Conservation (phyloP, 208 protist species). For the Lotmaria passim region DNA sequence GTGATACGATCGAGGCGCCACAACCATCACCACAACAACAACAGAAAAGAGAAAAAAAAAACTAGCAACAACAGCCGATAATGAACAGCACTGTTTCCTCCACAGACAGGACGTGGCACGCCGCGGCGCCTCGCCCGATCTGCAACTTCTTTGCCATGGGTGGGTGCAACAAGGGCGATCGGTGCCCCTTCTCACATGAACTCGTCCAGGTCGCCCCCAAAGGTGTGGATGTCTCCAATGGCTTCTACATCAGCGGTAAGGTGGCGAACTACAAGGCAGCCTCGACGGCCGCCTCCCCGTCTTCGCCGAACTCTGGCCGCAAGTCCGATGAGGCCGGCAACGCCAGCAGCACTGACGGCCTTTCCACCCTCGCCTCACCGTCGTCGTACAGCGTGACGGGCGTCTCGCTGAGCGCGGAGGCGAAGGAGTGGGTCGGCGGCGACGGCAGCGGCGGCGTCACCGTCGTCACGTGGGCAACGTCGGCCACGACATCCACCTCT, state of each 20-base stretch:
- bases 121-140: slow-evolving; percentile 28
- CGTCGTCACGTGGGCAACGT: slow-evolving; percentile 2
- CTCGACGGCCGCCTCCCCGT: not conserved
- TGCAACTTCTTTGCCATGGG: slow-evolving; percentile 66
- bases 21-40: too few species aligned
- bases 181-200: slow-evolving; percentile 52
- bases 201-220: slow-evolving; percentile 46
- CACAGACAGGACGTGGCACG: not conserved
- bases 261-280: slow-evolving; percentile 50
- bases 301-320: slow-evolving; percentile 16
- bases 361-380: slow-evolving; percentile 35
- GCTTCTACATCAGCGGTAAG: slow-evolving; percentile 54
- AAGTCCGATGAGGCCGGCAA: slow-evolving; percentile 24
- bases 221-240: slow-evolving; percentile 45
- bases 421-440: slow-evolving; percentile 29
- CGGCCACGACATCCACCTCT: slow-evolving; percentile 8
- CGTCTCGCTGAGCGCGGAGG: slow-evolving; percentile 27
- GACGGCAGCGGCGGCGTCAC: slow-evolving; percentile 11
- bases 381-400: slow-evolving; percentile 28
- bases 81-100: slow-evolving; percentile 1
- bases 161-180: slow-evolving; percentile 40
- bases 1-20: too few species aligned
- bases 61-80: too few species aligned
- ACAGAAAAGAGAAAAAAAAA: not conserved
- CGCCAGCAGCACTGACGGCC: slow-evolving; percentile 33